A percentile compares a stretch with the other conserved stretches of the same genome.
phyloP scores from a whole-genome alignment of 345 rosid species.

The Fremontodendron californicum region DNA sequence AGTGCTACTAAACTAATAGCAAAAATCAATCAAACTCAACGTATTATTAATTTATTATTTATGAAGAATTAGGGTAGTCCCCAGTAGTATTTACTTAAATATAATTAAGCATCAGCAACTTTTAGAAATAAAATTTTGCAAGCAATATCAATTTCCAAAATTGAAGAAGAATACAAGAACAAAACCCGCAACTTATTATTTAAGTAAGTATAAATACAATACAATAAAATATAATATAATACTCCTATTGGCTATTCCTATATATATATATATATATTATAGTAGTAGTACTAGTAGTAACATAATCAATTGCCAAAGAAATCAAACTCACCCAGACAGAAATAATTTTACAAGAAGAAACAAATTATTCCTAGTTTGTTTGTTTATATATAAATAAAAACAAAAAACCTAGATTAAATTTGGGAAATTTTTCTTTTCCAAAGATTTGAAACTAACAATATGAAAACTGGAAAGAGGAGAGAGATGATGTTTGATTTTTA shows the following conservation, averaged over 20 bases:
- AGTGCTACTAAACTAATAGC: too few relatives aligned
- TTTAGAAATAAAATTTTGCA: neutral
- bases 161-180: neutral
- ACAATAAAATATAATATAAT: too few relatives aligned
- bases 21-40: neutral
- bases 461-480: neutral
- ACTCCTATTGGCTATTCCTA: too few relatives aligned
- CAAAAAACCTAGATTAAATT: neutral
- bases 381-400: neutral
- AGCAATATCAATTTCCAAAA: neutral
- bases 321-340: neutral
- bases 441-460: neutral
- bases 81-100: neutral
- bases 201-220: too few relatives aligned
- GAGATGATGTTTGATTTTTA: neutral
- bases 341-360: neutral
- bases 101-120: neutral
- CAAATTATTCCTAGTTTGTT: neutral
- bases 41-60: too few relatives aligned
- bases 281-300: too few relatives aligned
- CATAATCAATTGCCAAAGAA: too few relatives aligned
- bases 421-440: neutral
- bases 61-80: neutral
- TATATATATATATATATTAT: too few relatives aligned
- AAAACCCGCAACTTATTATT: neutral